Evolutionary conservation across 2,329 filamentous ascomycete genomes (phyloP).

Genomic region (Exophiala phaeomuriformis): DNA sequence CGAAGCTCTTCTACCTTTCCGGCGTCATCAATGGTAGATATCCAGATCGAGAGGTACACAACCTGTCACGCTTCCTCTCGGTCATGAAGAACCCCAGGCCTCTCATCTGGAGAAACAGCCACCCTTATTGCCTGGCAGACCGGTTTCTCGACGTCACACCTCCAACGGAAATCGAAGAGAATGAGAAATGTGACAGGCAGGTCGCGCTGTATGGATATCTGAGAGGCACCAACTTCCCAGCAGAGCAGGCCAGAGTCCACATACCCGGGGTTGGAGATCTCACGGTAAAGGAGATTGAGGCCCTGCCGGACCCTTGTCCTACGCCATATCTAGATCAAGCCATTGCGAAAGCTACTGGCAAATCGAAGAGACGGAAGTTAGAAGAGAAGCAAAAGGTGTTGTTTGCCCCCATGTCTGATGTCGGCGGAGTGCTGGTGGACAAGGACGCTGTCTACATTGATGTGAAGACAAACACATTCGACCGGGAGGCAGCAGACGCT

Average conservation of each 20-base stretch:
- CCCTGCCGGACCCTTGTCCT: constrained; percentile 86
- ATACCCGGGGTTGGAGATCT: constrained; percentile 89
- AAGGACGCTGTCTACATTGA: constrained; percentile 93
- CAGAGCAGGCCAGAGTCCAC: constrained; percentile 78
- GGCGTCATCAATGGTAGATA: constrained; percentile 96
- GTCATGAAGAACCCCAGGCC: constrained; percentile 99
- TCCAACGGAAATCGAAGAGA: constrained; percentile 79
- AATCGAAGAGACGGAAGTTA: constrained; percentile 68
- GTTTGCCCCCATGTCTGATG: constrained; percentile 96
- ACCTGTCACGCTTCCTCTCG: constrained; percentile 86
- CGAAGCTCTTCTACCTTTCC: constrained; percentile 93
- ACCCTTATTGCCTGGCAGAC: constrained; percentile 89
- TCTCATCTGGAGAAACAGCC: constrained; percentile 92
- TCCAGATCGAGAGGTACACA: constrained; percentile 92
- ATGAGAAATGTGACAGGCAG: constrained; percentile 83
- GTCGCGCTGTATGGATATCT: constrained; percentile 90
- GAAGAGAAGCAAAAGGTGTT: constrained; percentile 96
- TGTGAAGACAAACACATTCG: constrained; percentile 64
- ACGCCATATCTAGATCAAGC: constrained; percentile 87
- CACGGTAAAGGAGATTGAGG: constrained; percentile 73
- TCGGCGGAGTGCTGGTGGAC: constrained; percentile 90
- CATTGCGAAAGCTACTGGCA: constrained; percentile 74
- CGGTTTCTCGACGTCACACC: constrained; percentile 93
- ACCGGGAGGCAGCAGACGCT: constrained; percentile 52
- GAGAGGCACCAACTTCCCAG: constrained; percentile 86